These are phyloP conservation scores for Tinospora cordifolia DNA, from an alignment of 164 flowering plant genomes.

Conservation along the genomic window DNA sequence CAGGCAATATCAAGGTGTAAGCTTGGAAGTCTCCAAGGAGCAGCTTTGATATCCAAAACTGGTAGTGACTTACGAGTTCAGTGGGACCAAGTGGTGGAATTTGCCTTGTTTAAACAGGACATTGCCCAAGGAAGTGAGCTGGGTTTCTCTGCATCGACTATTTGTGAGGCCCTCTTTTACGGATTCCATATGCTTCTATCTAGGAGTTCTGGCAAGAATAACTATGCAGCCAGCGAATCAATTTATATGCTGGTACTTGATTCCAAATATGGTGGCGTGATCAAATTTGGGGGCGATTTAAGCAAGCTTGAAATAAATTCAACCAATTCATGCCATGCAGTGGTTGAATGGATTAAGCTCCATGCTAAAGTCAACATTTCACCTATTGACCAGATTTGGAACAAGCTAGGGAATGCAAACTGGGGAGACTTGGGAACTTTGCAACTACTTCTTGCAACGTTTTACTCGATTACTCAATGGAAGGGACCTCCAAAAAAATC, in stretches of 20 bases:
- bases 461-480: conserved; percentile 56
- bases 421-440: conserved; percentile 80
- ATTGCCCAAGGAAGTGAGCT: conserved; percentile 36
- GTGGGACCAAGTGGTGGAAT: conserved; percentile 53
- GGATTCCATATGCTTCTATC: conserved; percentile 54
- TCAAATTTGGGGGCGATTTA: conserved; percentile 63
- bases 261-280: conserved; percentile 63
- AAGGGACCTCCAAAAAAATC: conserved; percentile 65
- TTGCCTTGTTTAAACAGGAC: conserved; percentile 43
- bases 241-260: conserved; percentile 49
- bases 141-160: conserved; percentile 32
- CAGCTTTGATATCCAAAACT: conserved; percentile 41
- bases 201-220: conserved; percentile 42
- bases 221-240: conserved; percentile 23
- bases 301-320: conserved; percentile 46
- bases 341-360: conserved; percentile 54
- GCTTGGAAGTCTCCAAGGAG: conserved; percentile 39
- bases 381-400: conserved; percentile 67
- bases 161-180: conserved; percentile 59
- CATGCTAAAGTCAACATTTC: conserved; percentile 55
- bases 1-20: conserved; percentile 49
- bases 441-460: conserved; percentile 64
- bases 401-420: conserved; percentile 77
- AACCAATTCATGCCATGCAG: conserved; percentile 44
- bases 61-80: conserved; percentile 26